phyloP scores from a whole-genome alignment of 2,329 filamentous ascomycete genomes.

The Trichoderma sp. region DNA sequence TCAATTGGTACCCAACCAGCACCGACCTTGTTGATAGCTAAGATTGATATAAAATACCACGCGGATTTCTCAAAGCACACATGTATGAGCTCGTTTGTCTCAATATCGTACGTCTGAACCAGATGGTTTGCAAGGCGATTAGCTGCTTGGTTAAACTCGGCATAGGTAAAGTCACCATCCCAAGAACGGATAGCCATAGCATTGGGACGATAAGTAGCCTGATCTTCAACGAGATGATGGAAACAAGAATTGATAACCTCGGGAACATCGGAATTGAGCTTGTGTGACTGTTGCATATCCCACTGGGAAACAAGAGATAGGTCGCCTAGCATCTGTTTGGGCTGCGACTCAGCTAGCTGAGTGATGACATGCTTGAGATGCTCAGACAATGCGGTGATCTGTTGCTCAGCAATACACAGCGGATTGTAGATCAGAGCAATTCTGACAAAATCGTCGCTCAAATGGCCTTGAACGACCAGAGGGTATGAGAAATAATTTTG shows the following conservation, averaged over 20 bases:
- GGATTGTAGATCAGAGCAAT: conserved; percentile 10
- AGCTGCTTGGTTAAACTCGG: conserved; percentile 18
- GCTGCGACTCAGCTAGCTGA: not conserved
- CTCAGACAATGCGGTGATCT: not conserved
- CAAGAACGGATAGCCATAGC: conserved; percentile 24
- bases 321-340: not conserved
- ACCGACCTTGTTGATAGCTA: conserved; percentile 33
- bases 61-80: conserved; percentile 26
- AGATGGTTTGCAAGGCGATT: not conserved
- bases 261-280: not conserved
- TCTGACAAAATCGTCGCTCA: not conserved
- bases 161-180: conserved; percentile 27
- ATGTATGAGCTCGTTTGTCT: conserved; percentile 22
- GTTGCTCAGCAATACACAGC: not conserved
- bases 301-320: not conserved
- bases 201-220: not conserved
- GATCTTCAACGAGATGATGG: conserved; percentile 12
- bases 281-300: not conserved
- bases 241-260: not conserved
- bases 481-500: conserved; percentile 15
- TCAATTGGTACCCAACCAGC: conserved; percentile 18
- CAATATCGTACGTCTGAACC: conserved; percentile 24
- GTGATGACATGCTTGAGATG: conserved; percentile 5
- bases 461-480: not conserved
- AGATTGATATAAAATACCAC: conserved; percentile 27